Evolutionary conservation across 2,329 filamentous ascomycete genomes (phyloP).

Genomic region (Stenocarpella maydis): DNA sequence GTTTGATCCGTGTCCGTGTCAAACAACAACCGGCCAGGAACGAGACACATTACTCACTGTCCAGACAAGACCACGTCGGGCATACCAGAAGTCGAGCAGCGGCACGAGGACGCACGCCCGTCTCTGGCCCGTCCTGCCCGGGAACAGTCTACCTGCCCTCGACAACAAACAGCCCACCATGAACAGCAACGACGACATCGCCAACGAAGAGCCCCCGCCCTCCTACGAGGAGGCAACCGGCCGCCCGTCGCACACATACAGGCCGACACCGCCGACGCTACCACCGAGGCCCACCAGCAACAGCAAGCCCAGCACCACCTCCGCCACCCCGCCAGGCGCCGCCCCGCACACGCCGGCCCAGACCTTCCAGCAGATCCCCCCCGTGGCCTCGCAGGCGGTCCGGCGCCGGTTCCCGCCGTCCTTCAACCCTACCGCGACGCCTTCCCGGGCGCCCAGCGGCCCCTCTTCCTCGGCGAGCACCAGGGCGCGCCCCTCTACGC

Average conservation of each 20-base stretch:
- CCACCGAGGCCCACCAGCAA: background rate
- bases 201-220: conserved; percentile 29
- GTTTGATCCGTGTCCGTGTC: background rate
- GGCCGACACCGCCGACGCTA: conserved; percentile 4
- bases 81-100: background rate
- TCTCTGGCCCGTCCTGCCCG: background rate
- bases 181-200: conserved; percentile 5
- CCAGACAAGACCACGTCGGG: background rate
- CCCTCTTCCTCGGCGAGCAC: conserved; percentile 44
- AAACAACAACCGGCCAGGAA: background rate
- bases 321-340: background rate
- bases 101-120: background rate
- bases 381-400: background rate
- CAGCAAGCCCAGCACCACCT: conserved; percentile 2
- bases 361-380: conserved; percentile 30
- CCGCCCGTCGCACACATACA: conserved; percentile 6
- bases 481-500: conserved; percentile 46
- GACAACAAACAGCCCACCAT: conserved; percentile 2
- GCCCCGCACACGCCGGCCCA: conserved; percentile 25
- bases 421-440: conserved; percentile 43
- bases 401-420: conserved; percentile 44
- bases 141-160: background rate
- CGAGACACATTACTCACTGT: background rate
- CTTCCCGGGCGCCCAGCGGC: conserved; percentile 27
- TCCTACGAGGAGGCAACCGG: conserved; percentile 31